These are phyloP conservation scores for Eimeria praecox DNA, from an alignment of 169 alveolate genomes.

Conservation along the genomic window DNA sequence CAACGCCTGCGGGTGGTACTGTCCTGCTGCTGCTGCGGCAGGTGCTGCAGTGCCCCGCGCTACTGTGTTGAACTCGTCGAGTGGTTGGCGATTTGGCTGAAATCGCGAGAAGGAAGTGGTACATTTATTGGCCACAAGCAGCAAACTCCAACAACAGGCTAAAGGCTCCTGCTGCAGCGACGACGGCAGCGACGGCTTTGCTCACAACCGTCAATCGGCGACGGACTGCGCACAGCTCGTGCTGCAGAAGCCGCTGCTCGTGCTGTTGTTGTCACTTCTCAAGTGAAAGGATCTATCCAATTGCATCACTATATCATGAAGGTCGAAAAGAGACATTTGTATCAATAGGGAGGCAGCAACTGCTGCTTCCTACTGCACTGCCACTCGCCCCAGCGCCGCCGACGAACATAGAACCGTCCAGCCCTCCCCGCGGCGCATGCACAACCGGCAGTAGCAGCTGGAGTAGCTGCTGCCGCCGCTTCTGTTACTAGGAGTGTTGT, in stretches of 20 bases:
- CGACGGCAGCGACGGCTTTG: background rate
- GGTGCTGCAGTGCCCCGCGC: constrained; percentile 40
- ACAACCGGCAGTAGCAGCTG: background rate
- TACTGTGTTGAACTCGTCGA: background rate
- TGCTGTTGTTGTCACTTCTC: constrained; percentile 15
- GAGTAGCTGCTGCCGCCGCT: background rate
- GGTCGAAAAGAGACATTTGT: background rate
- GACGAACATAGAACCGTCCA: background rate
- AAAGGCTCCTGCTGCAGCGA: background rate
- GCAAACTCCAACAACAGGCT: background rate
- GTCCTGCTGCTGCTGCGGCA: constrained; percentile 1
- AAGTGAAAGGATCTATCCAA: background rate
- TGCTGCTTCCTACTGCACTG: background rate
- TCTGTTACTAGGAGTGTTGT: background rate
- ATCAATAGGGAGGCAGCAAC: background rate
- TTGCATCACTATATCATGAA: background rate
- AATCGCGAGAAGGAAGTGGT: background rate
- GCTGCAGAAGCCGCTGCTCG: constrained; percentile 10
- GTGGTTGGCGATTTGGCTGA: background rate
- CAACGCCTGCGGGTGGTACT: background rate
- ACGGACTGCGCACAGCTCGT: background rate
- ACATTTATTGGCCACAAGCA: background rate
- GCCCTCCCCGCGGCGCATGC: constrained; percentile 47
- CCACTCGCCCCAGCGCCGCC: constrained; percentile 36
- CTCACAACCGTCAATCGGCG: constrained; percentile 1